phyloP scores from a whole-genome alignment of 345 rosid species.

The Trapa bicornis region DNA sequence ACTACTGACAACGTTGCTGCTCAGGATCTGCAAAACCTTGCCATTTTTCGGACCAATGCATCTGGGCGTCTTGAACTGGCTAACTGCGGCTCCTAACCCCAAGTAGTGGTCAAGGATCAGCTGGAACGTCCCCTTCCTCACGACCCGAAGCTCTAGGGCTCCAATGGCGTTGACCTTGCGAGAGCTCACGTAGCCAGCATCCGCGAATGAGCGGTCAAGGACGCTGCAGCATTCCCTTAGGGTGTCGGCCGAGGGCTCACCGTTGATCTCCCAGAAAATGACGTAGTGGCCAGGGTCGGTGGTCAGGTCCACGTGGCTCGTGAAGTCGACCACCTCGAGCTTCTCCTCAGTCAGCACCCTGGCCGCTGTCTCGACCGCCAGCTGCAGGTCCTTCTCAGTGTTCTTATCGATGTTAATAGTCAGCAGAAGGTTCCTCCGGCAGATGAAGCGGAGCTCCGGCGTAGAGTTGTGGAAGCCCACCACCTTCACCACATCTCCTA shows the following conservation, averaged over 20 bases:
- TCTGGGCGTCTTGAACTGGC: conserved; percentile 84
- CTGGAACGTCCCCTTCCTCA: conserved; percentile 61
- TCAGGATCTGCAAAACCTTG: conserved; percentile 46
- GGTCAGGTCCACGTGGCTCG: conserved; percentile 56
- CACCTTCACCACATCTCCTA: conserved; percentile 80
- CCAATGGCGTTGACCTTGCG: conserved; percentile 60
- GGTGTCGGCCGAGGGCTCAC: conserved; percentile 44
- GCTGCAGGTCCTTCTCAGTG: conserved; percentile 76
- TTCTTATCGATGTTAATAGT: conserved; percentile 86
- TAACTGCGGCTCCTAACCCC: conserved; percentile 57
- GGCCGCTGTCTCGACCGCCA: conserved; percentile 60
- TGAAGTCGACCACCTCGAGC: conserved; percentile 67
- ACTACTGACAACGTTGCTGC: conserved; percentile 36
- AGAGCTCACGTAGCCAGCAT: conserved; percentile 64
- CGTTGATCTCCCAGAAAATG: conserved; percentile 72
- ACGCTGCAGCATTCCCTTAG: conserved; percentile 62
- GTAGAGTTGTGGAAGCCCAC: conserved; percentile 68
- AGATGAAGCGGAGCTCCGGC: conserved; percentile 67
- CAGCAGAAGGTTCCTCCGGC: conserved; percentile 65
- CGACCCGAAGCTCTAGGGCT: conserved; percentile 66
- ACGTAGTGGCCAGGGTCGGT: conserved; percentile 86
- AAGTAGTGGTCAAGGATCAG: conserved; percentile 66
- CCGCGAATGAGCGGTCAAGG: conserved; percentile 55
- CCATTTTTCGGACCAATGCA: conserved; percentile 47
- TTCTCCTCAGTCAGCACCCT: conserved; percentile 49